phyloP scores from a whole-genome alignment of 331 rosid genomes.

The Spiraea crenata region DNA sequence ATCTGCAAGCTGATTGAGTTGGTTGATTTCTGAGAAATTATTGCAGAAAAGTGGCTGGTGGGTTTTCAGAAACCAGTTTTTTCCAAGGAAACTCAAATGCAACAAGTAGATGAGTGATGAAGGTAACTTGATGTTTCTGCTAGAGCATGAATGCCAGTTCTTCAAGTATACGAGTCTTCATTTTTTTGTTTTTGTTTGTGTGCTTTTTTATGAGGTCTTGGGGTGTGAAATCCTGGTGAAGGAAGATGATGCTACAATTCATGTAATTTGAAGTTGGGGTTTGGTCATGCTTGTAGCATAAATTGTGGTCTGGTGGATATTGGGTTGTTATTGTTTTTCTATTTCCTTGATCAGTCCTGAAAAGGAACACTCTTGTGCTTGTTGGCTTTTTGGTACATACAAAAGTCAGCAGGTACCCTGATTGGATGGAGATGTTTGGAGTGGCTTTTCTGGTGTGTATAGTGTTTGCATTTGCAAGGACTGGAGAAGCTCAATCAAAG shows the following conservation, averaged over 20 bases:
- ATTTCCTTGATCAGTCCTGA: constrained; percentile 4
- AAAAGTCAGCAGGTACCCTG: too few relatives aligned
- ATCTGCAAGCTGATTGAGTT: constrained; percentile 46
- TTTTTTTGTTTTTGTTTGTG: not conserved
- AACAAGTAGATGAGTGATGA: constrained; percentile 14
- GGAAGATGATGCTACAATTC: constrained; percentile 17
- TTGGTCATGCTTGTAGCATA: constrained; percentile 23
- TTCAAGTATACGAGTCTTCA: not conserved
- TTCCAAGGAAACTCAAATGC: constrained; percentile 25
- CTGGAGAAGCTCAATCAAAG: constrained; percentile 52
- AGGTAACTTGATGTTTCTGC: constrained; percentile 29
- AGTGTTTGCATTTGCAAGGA: constrained; percentile 30
- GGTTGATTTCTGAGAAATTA: constrained; percentile 28
- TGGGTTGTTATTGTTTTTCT: constrained; percentile 9
- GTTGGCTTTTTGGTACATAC: too few relatives aligned
- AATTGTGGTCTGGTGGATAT: constrained; percentile 15
- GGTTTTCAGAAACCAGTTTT: constrained; percentile 25
- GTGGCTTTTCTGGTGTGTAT: constrained; percentile 33
- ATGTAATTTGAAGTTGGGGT: constrained; percentile 27
- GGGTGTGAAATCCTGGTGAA: constrained; percentile 18
- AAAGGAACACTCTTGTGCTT: constrained; percentile 9
- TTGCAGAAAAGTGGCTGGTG: constrained; percentile 33
- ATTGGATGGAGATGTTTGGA: constrained; percentile 28
- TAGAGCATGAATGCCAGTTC: constrained; percentile 11
- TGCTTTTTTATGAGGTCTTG: constrained; percentile 27